These are phyloP conservation scores for Aspergillus mulundensis DNA, from an alignment of 495 filamentous ascomycete species.

Conservation along the genomic window DNA sequence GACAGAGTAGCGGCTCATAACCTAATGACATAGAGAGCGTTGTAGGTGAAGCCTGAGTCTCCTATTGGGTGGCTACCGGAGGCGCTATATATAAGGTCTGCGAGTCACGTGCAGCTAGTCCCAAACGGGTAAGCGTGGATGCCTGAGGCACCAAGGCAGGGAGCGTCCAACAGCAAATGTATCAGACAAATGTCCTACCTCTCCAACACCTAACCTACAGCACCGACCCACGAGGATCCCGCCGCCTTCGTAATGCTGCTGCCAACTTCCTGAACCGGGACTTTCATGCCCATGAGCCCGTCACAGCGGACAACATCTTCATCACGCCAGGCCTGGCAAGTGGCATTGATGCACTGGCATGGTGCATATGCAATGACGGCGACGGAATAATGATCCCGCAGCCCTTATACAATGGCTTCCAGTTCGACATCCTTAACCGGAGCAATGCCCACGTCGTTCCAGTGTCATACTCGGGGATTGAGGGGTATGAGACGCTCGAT, in stretches of 20 bases:
- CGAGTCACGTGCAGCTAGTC: too few species aligned
- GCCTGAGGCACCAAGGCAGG: too few species aligned
- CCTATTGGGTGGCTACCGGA: too few species aligned
- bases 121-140: too few species aligned
- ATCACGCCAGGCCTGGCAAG: slow-evolving; percentile 47
- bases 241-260: slow-evolving; percentile 36
- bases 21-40: too few species aligned
- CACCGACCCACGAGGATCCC: slow-evolving; percentile 31
- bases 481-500: slow-evolving; percentile 12
- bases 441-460: slow-evolving; percentile 33
- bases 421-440: slow-evolving; percentile 26
- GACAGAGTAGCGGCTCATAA: too few species aligned
- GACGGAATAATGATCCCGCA: slow-evolving; percentile 49
- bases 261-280: slow-evolving; percentile 42
- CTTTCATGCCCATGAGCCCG: slow-evolving; percentile 33
- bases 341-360: slow-evolving; percentile 43
- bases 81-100: too few species aligned
- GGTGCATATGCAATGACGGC: slow-evolving; percentile 40
- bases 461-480: slow-evolving; percentile 40
- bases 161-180: too few species aligned
- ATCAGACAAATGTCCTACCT: too few species aligned
- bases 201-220: slow-evolving; percentile 41
- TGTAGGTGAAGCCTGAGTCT: too few species aligned
- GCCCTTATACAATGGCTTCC: slow-evolving; percentile 51
- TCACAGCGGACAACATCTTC: slow-evolving; percentile 38